Conservation (phyloP, 768 basidiomycete species). For the Tubosaeta sp. region DNA sequence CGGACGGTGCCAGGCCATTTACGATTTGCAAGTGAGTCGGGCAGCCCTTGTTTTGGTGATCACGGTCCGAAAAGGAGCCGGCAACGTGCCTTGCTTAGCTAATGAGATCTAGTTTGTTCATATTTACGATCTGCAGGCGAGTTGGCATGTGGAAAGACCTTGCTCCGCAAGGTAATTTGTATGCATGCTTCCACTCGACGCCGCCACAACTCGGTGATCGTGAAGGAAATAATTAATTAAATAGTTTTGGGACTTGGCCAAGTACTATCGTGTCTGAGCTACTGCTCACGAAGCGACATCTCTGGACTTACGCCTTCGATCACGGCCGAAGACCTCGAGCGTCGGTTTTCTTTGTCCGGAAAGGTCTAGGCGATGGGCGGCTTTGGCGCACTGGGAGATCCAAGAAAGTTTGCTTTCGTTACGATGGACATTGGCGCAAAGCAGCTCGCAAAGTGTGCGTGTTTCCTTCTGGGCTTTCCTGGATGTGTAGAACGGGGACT, state of each 20-base stretch:
- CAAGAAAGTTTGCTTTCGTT: conserved; percentile 68
- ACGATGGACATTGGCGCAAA: conserved; percentile 61
- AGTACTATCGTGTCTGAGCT: conserved; percentile 15
- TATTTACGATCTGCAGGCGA: too few species aligned
- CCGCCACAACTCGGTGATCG: too few species aligned
- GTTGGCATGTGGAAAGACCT: too few species aligned
- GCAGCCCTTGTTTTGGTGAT: too few species aligned
- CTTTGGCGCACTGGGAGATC: conserved; percentile 64
- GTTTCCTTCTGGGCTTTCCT: neutral
- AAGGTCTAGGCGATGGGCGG: conserved; percentile 66
- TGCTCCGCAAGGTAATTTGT: too few species aligned
- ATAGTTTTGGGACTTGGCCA: conserved; percentile 5
- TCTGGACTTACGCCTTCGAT: conserved; percentile 73
- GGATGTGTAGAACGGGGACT: neutral
- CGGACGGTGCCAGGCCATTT: too few species aligned
- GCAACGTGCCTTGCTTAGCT: too few species aligned
- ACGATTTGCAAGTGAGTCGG: too few species aligned
- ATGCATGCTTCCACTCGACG: too few species aligned
- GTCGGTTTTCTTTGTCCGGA: conserved; percentile 62
- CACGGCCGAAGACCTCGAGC: conserved; percentile 49
- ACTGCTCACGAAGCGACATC: conserved; percentile 55
- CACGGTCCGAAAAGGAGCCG: too few species aligned
- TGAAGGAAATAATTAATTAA: neutral
- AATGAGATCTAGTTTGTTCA: too few species aligned
- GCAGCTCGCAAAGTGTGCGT: conserved; percentile 63